Evolutionary conservation across 805 yeast species (phyloP).

Genomic region (Naumovozyma dairenensis): DNA sequence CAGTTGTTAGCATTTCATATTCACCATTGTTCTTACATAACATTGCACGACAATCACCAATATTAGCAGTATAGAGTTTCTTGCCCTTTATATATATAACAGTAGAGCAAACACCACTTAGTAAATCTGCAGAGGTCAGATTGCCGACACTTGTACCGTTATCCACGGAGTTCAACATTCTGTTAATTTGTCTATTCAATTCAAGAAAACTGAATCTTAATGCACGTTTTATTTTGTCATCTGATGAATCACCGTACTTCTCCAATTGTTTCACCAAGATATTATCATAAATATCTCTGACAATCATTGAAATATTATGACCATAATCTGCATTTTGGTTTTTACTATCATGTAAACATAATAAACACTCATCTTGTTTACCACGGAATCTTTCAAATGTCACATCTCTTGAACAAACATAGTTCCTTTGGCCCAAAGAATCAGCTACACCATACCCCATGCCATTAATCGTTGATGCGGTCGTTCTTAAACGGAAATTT

Average conservation of each 20-base stretch:
- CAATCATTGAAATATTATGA: conserved; percentile 57
- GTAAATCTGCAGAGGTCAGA: conserved; percentile 48
- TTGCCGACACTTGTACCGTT: conserved; percentile 37
- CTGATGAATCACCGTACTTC: conserved; percentile 30
- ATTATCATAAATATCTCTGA: conserved; percentile 59
- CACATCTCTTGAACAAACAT: conserved; percentile 69
- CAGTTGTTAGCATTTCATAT: conserved; percentile 55
- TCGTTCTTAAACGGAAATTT: conserved; percentile 79
- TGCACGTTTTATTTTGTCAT: conserved; percentile 54
- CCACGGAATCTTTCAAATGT: conserved; percentile 84
- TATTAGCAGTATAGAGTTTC: conserved; percentile 67
- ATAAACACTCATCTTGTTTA: conserved; percentile 65
- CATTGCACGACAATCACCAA: conserved; percentile 84
- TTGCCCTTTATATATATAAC: conserved; percentile 68
- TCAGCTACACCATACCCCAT: conserved; percentile 91
- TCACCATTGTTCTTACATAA: conserved; percentile 77
- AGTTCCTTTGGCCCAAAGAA: conserved; percentile 56
- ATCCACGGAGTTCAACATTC: conserved; percentile 39
- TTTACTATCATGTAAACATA: conserved; percentile 82
- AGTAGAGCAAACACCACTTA: conserved; percentile 79
- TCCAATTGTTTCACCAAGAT: conserved; percentile 46
- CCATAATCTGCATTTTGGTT: conserved; percentile 41
- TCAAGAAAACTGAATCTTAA: conserved; percentile 71
- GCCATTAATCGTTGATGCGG: conserved; percentile 67
- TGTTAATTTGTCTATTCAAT: conserved; percentile 72